A percentile compares a stretch with the other conserved stretches of the same genome.
These are phyloP conservation scores for Linderniella brevidens DNA, from an alignment of 257 asterid genomes.

Conservation along the genomic window DNA sequence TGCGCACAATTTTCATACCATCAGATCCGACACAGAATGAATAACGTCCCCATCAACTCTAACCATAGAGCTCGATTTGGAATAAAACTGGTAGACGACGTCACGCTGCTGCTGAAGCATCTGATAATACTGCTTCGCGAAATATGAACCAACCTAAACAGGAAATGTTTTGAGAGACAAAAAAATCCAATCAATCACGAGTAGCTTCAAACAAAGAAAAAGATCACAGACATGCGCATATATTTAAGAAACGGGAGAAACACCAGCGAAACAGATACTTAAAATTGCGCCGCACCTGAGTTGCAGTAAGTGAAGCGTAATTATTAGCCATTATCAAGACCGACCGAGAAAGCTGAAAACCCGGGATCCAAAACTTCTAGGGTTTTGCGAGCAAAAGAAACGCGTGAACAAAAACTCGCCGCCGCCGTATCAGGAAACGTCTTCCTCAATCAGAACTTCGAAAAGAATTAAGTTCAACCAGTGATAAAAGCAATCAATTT, in stretches of 20 bases:
- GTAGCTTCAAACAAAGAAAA: neutral
- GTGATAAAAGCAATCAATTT: too few species aligned
- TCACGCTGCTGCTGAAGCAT: slow-evolving; percentile 60
- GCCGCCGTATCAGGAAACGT: too few species aligned
- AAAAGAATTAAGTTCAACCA: too few species aligned
- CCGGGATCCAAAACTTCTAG: too few species aligned
- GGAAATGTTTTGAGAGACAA: neutral
- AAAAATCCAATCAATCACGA: slow-evolving; percentile 3
- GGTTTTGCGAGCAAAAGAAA: too few species aligned
- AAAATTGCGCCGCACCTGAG: slow-evolving; percentile 16
- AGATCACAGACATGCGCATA: neutral
- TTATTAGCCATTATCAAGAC: slow-evolving; percentile 22
- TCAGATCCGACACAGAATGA: slow-evolving; percentile 38
- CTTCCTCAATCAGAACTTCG: too few species aligned
- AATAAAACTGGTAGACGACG: slow-evolving; percentile 53
- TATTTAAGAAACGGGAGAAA: neutral
- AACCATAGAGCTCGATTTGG: slow-evolving; percentile 47
- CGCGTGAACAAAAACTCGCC: too few species aligned
- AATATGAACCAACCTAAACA: slow-evolving; percentile 61
- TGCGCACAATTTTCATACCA: slow-evolving; percentile 19
- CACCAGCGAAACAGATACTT: neutral
- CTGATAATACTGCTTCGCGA: slow-evolving; percentile 70
- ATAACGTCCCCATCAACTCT: slow-evolving; percentile 52
- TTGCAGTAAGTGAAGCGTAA: slow-evolving; percentile 19
- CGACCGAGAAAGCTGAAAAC: slow-evolving; percentile 9